Percentiles rank a stretch among this genome's conserved stretches.
Evolutionary conservation across 2,329 filamentous ascomycete species (phyloP).

Genomic region (Lecanoromycetidae sp.): DNA sequence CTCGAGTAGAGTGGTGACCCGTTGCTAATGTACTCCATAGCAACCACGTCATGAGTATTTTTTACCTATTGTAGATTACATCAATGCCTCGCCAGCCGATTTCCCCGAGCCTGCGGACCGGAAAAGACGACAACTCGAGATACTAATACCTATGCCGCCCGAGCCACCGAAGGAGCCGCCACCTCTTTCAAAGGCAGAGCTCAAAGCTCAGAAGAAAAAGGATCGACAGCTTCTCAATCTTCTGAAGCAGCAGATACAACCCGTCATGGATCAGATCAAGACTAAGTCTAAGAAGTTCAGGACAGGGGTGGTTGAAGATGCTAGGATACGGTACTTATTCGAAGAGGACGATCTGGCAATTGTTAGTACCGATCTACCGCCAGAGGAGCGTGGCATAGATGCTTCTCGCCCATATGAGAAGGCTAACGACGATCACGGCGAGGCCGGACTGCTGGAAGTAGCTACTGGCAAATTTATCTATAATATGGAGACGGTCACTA

Average conservation of each 20-base stretch:
- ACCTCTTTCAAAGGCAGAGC: conserved; percentile 62
- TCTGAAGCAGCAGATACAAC: conserved; percentile 79
- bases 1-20: conserved; percentile 33
- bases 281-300: conserved; percentile 80
- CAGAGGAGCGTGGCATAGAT: conserved; percentile 43
- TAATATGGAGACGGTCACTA: conserved; percentile 83
- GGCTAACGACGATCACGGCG: conserved; percentile 65
- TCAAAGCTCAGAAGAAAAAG: conserved; percentile 65
- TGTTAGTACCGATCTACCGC: conserved; percentile 47
- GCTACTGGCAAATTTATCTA: conserved; percentile 78
- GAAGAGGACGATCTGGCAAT: conserved; percentile 66
- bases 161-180: conserved; percentile 51
- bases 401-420: conserved; percentile 65
- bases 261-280: conserved; percentile 95
- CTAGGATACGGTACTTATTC: conserved; percentile 67
- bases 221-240: conserved; percentile 76
- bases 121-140: conserved; percentile 72
- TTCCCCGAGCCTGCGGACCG: conserved; percentile 80
- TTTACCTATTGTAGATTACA: conserved; percentile 56
- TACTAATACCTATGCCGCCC: conserved; percentile 61
- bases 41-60: conserved; percentile 67
- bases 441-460: conserved; percentile 62
- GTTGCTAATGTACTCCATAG: conserved; percentile 24
- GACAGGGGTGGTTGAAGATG: conserved; percentile 61
- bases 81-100: conserved; percentile 66